Percentiles rank a stretch among this genome's conserved stretches.
Evolutionary conservation across 2,329 filamentous ascomycete genomes (phyloP).

Genomic region (Venturiaceae sp.): DNA sequence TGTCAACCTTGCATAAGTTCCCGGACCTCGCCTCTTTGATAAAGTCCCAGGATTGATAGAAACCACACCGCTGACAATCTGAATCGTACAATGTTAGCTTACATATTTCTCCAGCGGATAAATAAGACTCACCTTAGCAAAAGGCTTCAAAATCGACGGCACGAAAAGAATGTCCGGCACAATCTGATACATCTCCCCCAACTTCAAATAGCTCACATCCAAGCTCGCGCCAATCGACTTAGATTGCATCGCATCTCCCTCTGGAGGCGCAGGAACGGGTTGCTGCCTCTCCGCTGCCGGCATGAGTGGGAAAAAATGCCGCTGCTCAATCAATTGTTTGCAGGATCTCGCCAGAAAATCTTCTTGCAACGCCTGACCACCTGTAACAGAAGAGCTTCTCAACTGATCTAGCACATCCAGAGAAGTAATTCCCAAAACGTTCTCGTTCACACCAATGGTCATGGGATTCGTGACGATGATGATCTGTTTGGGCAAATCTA

Average conservation of each 20-base stretch:
- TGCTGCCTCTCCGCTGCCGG: slow-evolving; percentile 64
- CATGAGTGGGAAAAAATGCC: slow-evolving; percentile 84
- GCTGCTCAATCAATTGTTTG: slow-evolving; percentile 74
- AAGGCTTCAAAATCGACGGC: slow-evolving; percentile 74
- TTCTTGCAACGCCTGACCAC: slow-evolving; percentile 43
- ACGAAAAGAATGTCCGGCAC: slow-evolving; percentile 75
- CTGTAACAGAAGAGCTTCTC: slow-evolving; percentile 59
- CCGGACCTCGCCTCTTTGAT: slow-evolving; percentile 74
- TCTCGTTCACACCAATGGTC: slow-evolving; percentile 80
- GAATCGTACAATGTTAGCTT: slow-evolving; percentile 9
- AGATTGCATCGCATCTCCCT: slow-evolving; percentile 28
- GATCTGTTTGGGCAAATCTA: slow-evolving; percentile 65
- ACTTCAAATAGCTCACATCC: slow-evolving; percentile 74
- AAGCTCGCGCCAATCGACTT: slow-evolving; percentile 58
- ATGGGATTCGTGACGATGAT: slow-evolving; percentile 84
- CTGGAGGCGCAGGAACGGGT: slow-evolving; percentile 38
- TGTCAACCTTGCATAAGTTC: slow-evolving; percentile 75
- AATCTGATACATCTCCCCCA: slow-evolving; percentile 84
- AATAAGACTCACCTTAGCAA: slow-evolving; percentile 61
- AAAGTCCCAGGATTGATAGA: slow-evolving; percentile 84
- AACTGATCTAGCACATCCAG: slow-evolving; percentile 81
- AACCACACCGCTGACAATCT: slow-evolving; percentile 87
- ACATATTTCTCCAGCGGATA: slow-evolving; percentile 11
- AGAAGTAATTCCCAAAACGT: slow-evolving; percentile 68
- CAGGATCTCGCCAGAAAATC: slow-evolving; percentile 63